These are phyloP conservation scores for Ophiostoma quercus DNA, from an alignment of 2,329 filamentous ascomycete genomes.

Conservation along the genomic window DNA sequence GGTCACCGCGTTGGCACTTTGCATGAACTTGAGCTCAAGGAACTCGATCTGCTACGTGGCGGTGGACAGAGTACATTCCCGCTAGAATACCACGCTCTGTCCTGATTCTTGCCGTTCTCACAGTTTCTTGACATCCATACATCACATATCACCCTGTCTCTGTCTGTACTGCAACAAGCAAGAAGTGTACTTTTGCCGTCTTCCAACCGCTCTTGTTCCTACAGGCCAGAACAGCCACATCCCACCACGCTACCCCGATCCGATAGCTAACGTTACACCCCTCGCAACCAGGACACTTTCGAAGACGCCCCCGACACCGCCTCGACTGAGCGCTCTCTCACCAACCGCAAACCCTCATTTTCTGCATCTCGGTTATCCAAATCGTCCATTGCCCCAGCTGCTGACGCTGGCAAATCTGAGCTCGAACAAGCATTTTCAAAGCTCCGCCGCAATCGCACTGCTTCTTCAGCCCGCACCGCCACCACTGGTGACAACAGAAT, in stretches of 20 bases:
- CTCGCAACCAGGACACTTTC: constrained; percentile 60
- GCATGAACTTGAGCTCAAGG: constrained; percentile 18
- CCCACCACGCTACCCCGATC: constrained; percentile 8
- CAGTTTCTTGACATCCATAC: not conserved
- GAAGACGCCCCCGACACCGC: constrained; percentile 72
- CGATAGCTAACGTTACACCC: constrained; percentile 20
- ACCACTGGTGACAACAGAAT: constrained; percentile 32
- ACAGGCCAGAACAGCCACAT: constrained; percentile 15
- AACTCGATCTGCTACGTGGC: constrained; percentile 14
- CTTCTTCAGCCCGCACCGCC: not conserved
- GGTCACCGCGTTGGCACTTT: constrained; percentile 18
- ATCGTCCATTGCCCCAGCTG: constrained; percentile 27
- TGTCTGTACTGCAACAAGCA: not conserved
- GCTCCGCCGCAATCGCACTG: constrained; percentile 21
- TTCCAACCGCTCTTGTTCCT: not conserved
- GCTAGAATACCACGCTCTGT: constrained; percentile 1
- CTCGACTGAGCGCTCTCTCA: constrained; percentile 58
- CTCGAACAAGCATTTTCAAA: constrained; percentile 29
- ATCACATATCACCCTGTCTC: not conserved
- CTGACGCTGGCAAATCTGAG: constrained; percentile 31
- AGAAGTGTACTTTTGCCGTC: not conserved
- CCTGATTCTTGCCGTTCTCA: not conserved
- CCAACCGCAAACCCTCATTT: constrained; percentile 42
- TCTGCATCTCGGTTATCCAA: constrained; percentile 30
- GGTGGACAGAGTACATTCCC: not conserved